phyloP scores from a whole-genome alignment of 805 yeast species.

The Saturnispora dispora region DNA sequence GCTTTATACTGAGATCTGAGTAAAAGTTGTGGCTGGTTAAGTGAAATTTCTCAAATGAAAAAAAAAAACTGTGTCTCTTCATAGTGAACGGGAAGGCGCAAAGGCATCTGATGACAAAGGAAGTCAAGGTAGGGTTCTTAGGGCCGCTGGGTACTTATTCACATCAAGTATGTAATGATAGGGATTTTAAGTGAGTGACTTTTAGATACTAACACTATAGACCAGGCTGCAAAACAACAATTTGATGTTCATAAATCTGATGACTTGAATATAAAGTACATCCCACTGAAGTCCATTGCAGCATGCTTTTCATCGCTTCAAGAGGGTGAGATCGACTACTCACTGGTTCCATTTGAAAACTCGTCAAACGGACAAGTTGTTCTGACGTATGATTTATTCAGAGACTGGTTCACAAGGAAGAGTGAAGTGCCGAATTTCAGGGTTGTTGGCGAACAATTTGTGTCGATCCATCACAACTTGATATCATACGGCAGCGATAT shows the following conservation, averaged over 20 bases:
- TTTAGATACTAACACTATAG: background rate
- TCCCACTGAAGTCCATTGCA: conserved; percentile 36
- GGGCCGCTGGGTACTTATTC: conserved; percentile 95
- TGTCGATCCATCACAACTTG: conserved; percentile 72
- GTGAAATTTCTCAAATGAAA: background rate
- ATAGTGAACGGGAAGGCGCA: background rate
- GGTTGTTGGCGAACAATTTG: conserved; percentile 73
- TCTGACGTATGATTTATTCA: conserved; percentile 69
- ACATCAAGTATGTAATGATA: conserved; percentile 50
- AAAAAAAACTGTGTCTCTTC: background rate
- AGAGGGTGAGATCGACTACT: conserved; percentile 43
- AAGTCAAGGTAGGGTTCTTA: conserved; percentile 53
- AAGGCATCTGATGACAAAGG: background rate
- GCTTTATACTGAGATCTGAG: background rate
- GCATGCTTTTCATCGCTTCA: conserved; percentile 55
- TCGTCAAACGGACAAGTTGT: conserved; percentile 93
- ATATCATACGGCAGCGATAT: conserved; percentile 39
- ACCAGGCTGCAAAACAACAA: conserved; percentile 40
- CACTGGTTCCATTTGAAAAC: conserved; percentile 87
- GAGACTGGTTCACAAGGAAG: conserved; percentile 47
- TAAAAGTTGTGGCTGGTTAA: background rate
- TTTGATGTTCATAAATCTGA: conserved; percentile 22
- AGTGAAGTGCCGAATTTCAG: conserved; percentile 31
- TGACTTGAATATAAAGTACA: conserved; percentile 18
- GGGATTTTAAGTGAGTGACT: background rate